phyloP scores from a whole-genome alignment of 192 early-diverging fungal species.

The Mortierella hygrophila region DNA sequence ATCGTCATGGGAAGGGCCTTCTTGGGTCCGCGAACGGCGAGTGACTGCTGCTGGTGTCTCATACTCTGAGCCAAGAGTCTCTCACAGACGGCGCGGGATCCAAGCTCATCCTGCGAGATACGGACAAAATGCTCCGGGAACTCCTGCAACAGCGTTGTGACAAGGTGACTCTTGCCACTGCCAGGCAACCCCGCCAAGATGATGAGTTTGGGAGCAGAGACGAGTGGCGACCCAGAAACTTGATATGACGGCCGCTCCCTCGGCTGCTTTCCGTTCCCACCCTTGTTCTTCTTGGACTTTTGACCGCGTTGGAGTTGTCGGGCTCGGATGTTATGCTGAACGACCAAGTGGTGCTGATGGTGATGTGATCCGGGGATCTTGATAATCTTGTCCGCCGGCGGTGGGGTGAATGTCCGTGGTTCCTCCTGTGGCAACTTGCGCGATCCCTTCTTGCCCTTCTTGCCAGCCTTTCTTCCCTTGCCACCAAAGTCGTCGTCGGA shows the following conservation, averaged over 20 bases:
- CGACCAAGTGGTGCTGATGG: slow-evolving; percentile 48
- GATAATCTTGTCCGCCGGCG: slow-evolving; percentile 50
- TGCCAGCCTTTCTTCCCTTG: slow-evolving; percentile 24
- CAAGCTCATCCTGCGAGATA: slow-evolving; percentile 51
- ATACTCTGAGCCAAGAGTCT: slow-evolving; percentile 48
- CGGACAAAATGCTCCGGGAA: slow-evolving; percentile 51
- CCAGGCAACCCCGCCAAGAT: slow-evolving; percentile 40
- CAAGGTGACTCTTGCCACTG: slow-evolving; percentile 44
- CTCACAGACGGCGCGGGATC: slow-evolving; percentile 49
- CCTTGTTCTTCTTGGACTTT: slow-evolving; percentile 42
- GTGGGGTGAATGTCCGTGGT: slow-evolving; percentile 27
- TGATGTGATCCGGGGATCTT: slow-evolving; percentile 45
- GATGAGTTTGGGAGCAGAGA: slow-evolving; percentile 36
- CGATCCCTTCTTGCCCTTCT: slow-evolving; percentile 45
- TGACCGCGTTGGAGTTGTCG: slow-evolving; percentile 46
- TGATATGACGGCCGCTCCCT: slow-evolving; percentile 45
- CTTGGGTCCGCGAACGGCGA: slow-evolving; percentile 33
- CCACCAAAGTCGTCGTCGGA: slow-evolving; percentile 36
- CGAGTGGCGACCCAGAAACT: slow-evolving; percentile 27
- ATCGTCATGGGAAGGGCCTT: slow-evolving; percentile 53
- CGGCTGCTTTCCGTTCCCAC: slow-evolving; percentile 29
- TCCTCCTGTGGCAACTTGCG: slow-evolving; percentile 33
- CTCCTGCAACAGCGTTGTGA: slow-evolving; percentile 26
- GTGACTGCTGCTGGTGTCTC: slow-evolving; percentile 50
- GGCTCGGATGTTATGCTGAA: slow-evolving; percentile 53